Conservation (phyloP, 352 stramenopile genomes). For the Pythium grandisporangium region DNA sequence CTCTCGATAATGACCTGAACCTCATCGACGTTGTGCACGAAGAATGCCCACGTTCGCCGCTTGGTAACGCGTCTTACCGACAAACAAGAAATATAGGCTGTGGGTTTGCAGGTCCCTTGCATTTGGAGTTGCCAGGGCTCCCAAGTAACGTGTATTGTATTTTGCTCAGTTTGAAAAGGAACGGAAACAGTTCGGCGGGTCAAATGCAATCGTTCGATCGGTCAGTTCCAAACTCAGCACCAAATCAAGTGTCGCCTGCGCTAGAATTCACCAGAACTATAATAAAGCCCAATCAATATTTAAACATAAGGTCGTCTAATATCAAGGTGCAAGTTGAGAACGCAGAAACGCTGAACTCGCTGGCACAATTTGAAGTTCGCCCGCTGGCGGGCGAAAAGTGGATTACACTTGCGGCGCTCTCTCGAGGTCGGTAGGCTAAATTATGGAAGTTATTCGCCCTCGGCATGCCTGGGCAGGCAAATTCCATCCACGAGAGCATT, state of each 20-base stretch:
- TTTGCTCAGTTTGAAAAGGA: constrained; percentile 40
- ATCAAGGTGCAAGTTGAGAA: constrained; percentile 44
- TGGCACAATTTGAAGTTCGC: constrained; percentile 35
- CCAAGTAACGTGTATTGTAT: constrained; percentile 38
- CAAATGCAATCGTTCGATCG: too few species aligned
- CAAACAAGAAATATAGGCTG: constrained; percentile 38
- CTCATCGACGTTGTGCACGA: constrained; percentile 57
- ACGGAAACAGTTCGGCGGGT: too few species aligned
- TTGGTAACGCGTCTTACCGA: constrained; percentile 19
- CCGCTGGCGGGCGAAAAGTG: constrained; percentile 23
- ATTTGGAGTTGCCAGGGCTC: constrained; percentile 22
- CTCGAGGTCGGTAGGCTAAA: constrained; percentile 37
- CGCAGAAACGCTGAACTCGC: constrained; percentile 24
- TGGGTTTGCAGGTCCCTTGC: constrained; percentile 39
- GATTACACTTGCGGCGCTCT: constrained; percentile 38
- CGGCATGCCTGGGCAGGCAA: constrained; percentile 21
- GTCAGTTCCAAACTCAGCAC: too few species aligned
- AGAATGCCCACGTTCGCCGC: constrained; percentile 22
- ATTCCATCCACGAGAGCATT: constrained; percentile 38
- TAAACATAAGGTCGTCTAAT: too few species aligned
- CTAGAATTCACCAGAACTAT: too few species aligned
- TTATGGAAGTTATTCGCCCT: constrained; percentile 44
- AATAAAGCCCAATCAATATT: too few species aligned
- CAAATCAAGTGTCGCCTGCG: too few species aligned
- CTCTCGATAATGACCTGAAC: constrained; percentile 54